Evolutionary conservation across 2,329 filamentous ascomycete species (phyloP), one percentile per base, ranked within the genome.

Genomic region (Amphichorda felina): DNA sequence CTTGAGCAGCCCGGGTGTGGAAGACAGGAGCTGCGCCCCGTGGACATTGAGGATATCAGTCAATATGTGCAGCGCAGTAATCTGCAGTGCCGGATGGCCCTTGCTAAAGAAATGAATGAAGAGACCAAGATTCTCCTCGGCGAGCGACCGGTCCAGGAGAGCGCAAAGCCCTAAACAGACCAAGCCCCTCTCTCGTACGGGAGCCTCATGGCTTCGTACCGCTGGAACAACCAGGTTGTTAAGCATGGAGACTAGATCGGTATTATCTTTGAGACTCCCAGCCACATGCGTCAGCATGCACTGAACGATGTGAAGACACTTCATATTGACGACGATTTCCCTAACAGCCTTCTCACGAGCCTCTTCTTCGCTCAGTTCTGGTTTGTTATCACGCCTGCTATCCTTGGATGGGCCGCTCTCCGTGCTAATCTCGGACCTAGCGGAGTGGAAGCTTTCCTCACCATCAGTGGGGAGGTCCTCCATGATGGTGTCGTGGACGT

Each of bases 31-130:
- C 40, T 94, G 73, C 1, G 82, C 75, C 11, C 86, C 87, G 51
- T 96, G 86, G 1, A 87, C 84, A 36, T 88, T 87, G 33, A 96
- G 68, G 45, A 96, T 89, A 55, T 98, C 91, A 8, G 86, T 88
- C 22, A 98, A 72, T 42, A 94, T 93, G 43, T 96, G 86, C 22
- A 96, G 63, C 0, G 87, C 83, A 8, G 87, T 94, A 34, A 89
- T 83, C 55, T 96, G 89, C 27, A 98, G 68, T 1, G 81, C 78
- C 8, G 91, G 79, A 50, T 95, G 87, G 2, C 91, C 91, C 62
- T 94, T 94, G 57, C 68, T 82, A 61, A 93, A 95, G 64, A 94
- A 95, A 55, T 94, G 88, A 56, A 95, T 83, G 59, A 98, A 98
- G 3, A 98, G 71, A 0, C 77, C 81, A 43, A 96, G 66, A 54